Conservation (phyloP, 176 grass and related monocot species). For the Tuctoria greenei region DNA sequence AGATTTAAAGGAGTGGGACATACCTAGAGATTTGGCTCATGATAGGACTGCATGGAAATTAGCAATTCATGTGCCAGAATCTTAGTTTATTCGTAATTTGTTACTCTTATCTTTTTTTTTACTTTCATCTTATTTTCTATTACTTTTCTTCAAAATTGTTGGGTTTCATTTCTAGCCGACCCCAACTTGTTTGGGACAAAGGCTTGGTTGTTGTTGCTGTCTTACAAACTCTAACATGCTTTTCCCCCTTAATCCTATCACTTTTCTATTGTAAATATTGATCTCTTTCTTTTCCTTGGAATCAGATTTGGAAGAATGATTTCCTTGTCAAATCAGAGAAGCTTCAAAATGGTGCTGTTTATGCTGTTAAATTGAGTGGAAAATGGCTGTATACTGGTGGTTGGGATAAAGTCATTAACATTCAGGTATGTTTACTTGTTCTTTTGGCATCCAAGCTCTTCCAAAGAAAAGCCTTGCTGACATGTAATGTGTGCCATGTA, state of each 20-base stretch:
- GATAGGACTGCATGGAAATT: no score
- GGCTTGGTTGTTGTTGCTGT: no score
- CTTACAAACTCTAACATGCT: background rate
- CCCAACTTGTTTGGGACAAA: no score
- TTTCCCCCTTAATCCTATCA: conserved; percentile 17
- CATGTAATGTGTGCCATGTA: background rate
- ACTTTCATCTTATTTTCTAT: no score
- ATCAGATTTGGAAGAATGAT: conserved; percentile 89
- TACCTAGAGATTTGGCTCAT: no score
- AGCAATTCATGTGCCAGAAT: no score
- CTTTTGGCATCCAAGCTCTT: background rate
- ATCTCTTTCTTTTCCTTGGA: conserved; percentile 15
- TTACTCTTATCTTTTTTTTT: no score
- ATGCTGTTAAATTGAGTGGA: conserved; percentile 56
- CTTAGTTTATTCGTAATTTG: no score
- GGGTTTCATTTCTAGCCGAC: no score
- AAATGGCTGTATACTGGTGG: conserved; percentile 81
- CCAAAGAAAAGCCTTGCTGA: background rate
- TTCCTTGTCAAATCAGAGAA: conserved; percentile 68
- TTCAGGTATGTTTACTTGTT: conserved; percentile 55
- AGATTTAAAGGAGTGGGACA: no score
- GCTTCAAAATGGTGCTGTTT: conserved; percentile 71
- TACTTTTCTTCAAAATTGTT: no score
- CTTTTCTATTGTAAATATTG: conserved; percentile 26
- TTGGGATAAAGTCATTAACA: conserved; percentile 78